Evolutionary conservation across 2,329 filamentous ascomycete species (phyloP), one percentile per base, ranked within the genome.

Genomic region (Aspergillus sp.): DNA sequence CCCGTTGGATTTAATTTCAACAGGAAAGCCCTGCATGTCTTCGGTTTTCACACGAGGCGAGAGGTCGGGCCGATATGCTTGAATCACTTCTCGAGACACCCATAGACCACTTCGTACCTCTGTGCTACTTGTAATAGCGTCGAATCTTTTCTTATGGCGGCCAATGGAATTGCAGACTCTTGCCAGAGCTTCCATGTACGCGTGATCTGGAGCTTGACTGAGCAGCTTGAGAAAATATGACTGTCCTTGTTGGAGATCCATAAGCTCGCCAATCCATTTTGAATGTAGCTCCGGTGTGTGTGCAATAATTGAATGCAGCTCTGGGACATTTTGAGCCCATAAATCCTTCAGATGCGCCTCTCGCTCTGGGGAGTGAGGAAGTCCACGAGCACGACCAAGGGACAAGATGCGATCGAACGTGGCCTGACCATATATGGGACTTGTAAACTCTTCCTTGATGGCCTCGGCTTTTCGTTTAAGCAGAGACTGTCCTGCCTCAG

Each of bases 11-110:
- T 38, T 44, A 5, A 50, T 17, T 30, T 50, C 26, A 22, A 45
- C 22, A 14, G 48, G 48, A 35, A 50, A 50, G 3, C 48, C 48
- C 16, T 45, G 30, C 13, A 45, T 24, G 30, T 45, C 48, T 5
- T 19, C 40, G 11, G 35, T 48, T 16, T 22, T 41, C n/a, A 48
- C 20, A 11, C 46, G 46, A 35, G 35, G 46, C 14, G 33, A 48
- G 8, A 48, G 26, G 14, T 48, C 46, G 3, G 35, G 17, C 11
- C 46, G 46, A 30, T 38, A 41, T 24, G 46, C 46, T 41, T 24
- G 46, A 40, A 48, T 48, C 5, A 20, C 35, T 16, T 48, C 7
- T 11, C 46, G 38, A 8, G 46, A 24, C 8, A 48, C 8, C 46
- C 46, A 48, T 3, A 48, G 19, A 10, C 46, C 46, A 42, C 46